These are phyloP conservation scores for Pulveroboletus ravenelii DNA, from an alignment of 768 basidiomycete genomes.

Conservation along the genomic window DNA sequence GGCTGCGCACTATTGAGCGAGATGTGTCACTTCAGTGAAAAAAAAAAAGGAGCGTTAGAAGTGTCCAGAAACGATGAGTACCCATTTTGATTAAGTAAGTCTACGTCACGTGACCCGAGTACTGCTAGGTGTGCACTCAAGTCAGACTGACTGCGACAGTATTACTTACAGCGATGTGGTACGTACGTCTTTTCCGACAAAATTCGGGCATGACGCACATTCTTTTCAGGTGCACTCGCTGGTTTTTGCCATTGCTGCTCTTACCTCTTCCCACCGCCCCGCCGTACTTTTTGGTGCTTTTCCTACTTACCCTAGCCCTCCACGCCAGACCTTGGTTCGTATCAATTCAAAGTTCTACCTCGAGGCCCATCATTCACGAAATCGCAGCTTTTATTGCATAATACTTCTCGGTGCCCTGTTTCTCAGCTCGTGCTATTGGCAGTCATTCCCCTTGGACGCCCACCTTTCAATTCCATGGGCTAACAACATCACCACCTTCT, in stretches of 20 bases:
- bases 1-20: constrained; percentile 9
- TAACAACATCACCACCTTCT: constrained; percentile 67
- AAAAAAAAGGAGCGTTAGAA: constrained; percentile 21
- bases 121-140: no score
- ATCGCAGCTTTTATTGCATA: constrained; percentile 77
- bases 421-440: constrained; percentile 87
- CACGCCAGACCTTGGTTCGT: constrained; percentile 83
- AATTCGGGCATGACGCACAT: background rate
- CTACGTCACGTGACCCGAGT: constrained; percentile 15
- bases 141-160: background rate
- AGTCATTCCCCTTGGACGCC: constrained; percentile 65
- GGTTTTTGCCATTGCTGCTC: constrained; percentile 76
- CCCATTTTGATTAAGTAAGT: constrained; percentile 12
- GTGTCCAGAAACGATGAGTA: constrained; percentile 24
- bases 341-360: background rate
- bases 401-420: constrained; percentile 78
- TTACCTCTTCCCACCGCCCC: constrained; percentile 76
- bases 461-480: constrained; percentile 63
- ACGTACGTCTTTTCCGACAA: constrained; percentile 23
- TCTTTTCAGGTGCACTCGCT: constrained; percentile 70
- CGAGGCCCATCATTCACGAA: constrained; percentile 3
- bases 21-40: background rate
- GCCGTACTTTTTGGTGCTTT: constrained; percentile 74
- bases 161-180: constrained; percentile 47
- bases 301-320: constrained; percentile 69